Evolutionary conservation across 345 rosid species (phyloP), one percentile per base, ranked within the genome.

Genomic region (Salix arbutifolia): DNA sequence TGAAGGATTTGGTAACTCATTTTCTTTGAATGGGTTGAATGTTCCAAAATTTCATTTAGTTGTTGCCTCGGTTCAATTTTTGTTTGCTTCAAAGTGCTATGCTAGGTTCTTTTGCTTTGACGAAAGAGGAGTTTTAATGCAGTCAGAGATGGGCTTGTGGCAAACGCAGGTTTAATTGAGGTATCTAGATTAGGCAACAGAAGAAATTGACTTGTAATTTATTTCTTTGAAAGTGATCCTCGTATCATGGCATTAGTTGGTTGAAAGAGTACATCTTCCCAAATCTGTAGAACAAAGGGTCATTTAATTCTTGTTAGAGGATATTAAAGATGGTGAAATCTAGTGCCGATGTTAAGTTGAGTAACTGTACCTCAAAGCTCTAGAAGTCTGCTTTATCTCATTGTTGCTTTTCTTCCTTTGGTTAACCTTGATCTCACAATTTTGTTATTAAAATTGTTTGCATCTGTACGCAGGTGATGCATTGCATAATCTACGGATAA

Each of bases 391-490:
- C 42, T 14, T 4, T 25, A 56, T 56, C 42, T 53, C 53, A 53
- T 53, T 17, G 25, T 12, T 23, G 68, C 4, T 30, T 23, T 9
- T 26, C 5, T 78, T 23, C 37, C 30, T 73, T 35, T 13, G 21
- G 16, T 67, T 67, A 2, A 53, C 30, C 26, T 79, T 28, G 40
- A 42, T 25, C 38, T 38, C 62, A 28, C 42, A 14, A 8, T 70
- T 70, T 25, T 60, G 67, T 19, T 17, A 64, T 68, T 61, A 35
- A 67, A 44, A 16, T 23, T 69, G 44, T 26, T 66, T 50, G 33
- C 33, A 1, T 76, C 23, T 72, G 46, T 40, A 61, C 66, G 52
- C 85, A 83, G 84, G 83, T 53, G 86, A 83, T 73, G 86, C 88
- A 17, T 76, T 83, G 80, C 75, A 74, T 50, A 73, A 33, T 80